Evolutionary conservation across 331 rosid genomes (phyloP), one percentile per base, ranked within the genome.

Genomic region (Prunus yedoensis): DNA sequence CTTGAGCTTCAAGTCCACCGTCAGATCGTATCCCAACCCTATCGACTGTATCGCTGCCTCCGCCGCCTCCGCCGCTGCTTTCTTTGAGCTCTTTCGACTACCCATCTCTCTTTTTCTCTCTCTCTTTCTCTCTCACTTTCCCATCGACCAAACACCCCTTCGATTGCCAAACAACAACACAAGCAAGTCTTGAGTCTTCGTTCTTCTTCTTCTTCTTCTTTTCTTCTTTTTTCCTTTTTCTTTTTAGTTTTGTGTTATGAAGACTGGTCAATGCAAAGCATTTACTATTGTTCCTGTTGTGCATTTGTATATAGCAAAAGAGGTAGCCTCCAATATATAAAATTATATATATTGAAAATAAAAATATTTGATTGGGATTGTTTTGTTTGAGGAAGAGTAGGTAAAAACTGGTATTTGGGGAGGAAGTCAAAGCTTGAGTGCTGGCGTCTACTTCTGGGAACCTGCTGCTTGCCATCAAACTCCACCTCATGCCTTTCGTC

Each of bases 1-100:
- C 78, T 87, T 88, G 77, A 90, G 88, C 35, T 68, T 86, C 65
- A 92, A 85, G 87, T 92, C 97, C 65, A 68, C 80, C 77, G 90
- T 68, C 67, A 92, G 88, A 78, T 92, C 97, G 78, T 83, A 90
- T 1, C 97, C 97, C 46, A 86, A 75, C 1, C 97, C 97, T 41
- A 92, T 75, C 3, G 90, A 84, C 7, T 38, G 49, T 14, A 92
- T 88, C 1, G 86, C 84, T 11, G 74, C 56, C 49, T 56, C 89
- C 62, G 70, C 88, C 51, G 73, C 87, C 23, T 61, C 83, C 13
- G 90, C 91, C 3, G 80, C 66, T 13, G 30, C 86, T 76, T 74
- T 62, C 86, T 45, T 60, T 17, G 41, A n/a, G 21, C 54, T 21
- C 76, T 7, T 71, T 18, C 68, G 68, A 32, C 47, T 17, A n/a